phyloP scores from a whole-genome alignment of 2,329 filamentous ascomycete genomes.

The Tolypocladium tundrense region DNA sequence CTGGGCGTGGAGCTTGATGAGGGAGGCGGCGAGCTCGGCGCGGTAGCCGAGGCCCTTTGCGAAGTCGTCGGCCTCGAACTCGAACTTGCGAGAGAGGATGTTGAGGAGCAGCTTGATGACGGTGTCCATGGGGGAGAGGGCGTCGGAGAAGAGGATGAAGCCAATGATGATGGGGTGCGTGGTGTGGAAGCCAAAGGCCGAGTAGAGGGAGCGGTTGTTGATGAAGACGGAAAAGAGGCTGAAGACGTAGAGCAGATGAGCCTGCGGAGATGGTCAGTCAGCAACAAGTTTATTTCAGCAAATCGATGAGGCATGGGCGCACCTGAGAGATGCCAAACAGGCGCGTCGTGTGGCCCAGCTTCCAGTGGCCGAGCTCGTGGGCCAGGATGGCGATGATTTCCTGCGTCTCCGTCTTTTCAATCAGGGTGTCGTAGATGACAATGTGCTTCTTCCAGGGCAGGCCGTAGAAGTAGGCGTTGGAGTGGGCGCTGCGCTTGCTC shows the following conservation, averaged over 20 bases:
- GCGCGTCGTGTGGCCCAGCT: constrained; percentile 85
- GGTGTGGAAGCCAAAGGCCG: constrained; percentile 77
- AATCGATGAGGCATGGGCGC: neutral
- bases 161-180: constrained; percentile 90
- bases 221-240: constrained; percentile 94
- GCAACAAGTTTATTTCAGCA: neutral
- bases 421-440: constrained; percentile 95
- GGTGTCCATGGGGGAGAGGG: constrained; percentile 90
- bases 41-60: constrained; percentile 77
- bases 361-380: constrained; percentile 97
- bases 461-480: constrained; percentile 92
- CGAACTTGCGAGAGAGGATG: constrained; percentile 84
- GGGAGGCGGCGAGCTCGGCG: constrained; percentile 68
- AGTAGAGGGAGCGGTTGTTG: constrained; percentile 85
- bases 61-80: constrained; percentile 93
- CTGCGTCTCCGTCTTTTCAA: constrained; percentile 85
- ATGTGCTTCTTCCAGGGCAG: constrained; percentile 99
- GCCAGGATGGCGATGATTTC: constrained; percentile 93
- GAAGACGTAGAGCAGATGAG: constrained; percentile 95
- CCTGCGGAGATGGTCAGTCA: constrained; percentile 33
- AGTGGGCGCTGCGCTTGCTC: constrained; percentile 77
- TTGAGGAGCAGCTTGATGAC: constrained; percentile 94
- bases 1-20: constrained; percentile 97
- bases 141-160: constrained; percentile 94
- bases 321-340: constrained; percentile 76